Conservation (phyloP, 148 eudicot genomes). For the Beta vulgaris region DNA sequence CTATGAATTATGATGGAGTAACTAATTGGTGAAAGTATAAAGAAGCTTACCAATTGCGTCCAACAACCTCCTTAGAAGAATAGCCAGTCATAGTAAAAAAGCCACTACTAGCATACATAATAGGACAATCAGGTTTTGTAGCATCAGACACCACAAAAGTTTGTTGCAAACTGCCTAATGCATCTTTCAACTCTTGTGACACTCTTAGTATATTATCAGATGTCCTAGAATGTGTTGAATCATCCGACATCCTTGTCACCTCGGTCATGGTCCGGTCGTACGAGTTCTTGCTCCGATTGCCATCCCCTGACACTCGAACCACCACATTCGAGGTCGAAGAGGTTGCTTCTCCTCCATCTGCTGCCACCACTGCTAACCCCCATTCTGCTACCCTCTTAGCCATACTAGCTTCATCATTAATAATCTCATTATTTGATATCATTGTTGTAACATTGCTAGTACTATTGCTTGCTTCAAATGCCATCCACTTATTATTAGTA, state of each 20-base stretch:
- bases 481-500: slow-evolving; percentile 40
- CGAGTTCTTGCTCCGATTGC: slow-evolving; percentile 31
- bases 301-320: slow-evolving; percentile 31
- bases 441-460: slow-evolving; percentile 6
- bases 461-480: slow-evolving; percentile 31
- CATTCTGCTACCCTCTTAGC: slow-evolving; percentile 67
- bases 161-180: slow-evolving; percentile 74
- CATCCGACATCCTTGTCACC: slow-evolving; percentile 48
- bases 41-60: slow-evolving; percentile 73
- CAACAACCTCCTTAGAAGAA: slow-evolving; percentile 75
- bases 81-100: slow-evolving; percentile 94
- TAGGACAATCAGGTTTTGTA: slow-evolving; percentile 86
- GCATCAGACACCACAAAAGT: slow-evolving; percentile 98
- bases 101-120: slow-evolving; percentile 91
- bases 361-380: slow-evolving; percentile 41
- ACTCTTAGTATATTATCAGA: slow-evolving; percentile 47
- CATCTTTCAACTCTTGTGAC: slow-evolving; percentile 89
- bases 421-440: not conserved
- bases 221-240: slow-evolving; percentile 22
- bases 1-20: too few species aligned
- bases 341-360: slow-evolving; percentile 8
- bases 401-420: slow-evolving; percentile 27
- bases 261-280: slow-evolving; percentile 30
- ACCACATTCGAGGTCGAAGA: slow-evolving; percentile 23
- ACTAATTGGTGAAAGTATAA: too few species aligned